Evolutionary conservation across 2,329 filamentous ascomycete genomes (phyloP).

Genomic region (Ramularia endophylla): DNA sequence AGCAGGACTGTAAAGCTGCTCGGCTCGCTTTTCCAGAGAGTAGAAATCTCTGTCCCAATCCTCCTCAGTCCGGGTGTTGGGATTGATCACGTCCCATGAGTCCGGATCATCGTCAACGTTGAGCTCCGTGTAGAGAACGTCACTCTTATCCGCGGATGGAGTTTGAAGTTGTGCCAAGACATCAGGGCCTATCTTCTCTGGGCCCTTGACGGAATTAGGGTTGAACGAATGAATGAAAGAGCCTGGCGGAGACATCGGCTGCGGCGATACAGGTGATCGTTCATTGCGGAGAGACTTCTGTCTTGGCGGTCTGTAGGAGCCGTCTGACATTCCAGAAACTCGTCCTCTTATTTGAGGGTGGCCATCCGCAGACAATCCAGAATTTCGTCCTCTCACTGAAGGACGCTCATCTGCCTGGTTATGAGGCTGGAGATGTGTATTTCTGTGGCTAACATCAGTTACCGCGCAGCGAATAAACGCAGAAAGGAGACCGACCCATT

Average conservation of each 20-base stretch:
- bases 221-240: slow-evolving; percentile 6
- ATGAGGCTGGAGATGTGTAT: neutral
- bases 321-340: no score
- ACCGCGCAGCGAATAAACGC: neutral
- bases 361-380: no score
- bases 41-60: slow-evolving; percentile 5
- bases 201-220: neutral
- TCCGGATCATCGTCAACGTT: slow-evolving; percentile 9
- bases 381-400: no score
- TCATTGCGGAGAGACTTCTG: no score
- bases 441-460: neutral
- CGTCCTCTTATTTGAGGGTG: no score
- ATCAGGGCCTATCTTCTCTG: slow-evolving; percentile 7
- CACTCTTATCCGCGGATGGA: slow-evolving; percentile 8
- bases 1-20: slow-evolving; percentile 15
- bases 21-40: slow-evolving; percentile 13
- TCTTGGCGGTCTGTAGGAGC: no score
- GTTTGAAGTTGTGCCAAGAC: slow-evolving; percentile 10
- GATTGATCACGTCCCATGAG: slow-evolving; percentile 12
- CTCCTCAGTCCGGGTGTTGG: slow-evolving; percentile 1
- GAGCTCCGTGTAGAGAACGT: slow-evolving; percentile 7
- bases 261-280: neutral
- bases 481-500: slow-evolving; percentile 2
- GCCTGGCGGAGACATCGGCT: slow-evolving; percentile 3
- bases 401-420: no score